A percentile compares a stretch with the other conserved stretches of the same genome.
Evolutionary conservation across 257 asterid species (phyloP).

Genomic region (Avicennia marina): DNA sequence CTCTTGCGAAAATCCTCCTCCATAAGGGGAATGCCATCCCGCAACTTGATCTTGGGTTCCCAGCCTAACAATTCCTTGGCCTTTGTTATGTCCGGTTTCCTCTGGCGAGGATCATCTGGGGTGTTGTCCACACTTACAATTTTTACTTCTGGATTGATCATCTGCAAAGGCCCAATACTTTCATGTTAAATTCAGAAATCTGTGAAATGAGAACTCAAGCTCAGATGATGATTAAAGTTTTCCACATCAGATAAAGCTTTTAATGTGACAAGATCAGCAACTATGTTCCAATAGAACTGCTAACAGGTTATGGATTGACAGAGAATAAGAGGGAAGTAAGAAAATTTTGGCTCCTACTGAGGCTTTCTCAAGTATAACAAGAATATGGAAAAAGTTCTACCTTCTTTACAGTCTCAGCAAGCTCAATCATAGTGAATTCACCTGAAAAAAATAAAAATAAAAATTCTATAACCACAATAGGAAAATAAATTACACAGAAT

Average conservation of each 20-base stretch:
- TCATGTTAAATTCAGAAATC: not conserved
- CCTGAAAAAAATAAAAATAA: slow-evolving; percentile 23
- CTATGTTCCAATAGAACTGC: too few species aligned
- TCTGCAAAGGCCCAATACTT: slow-evolving; percentile 24
- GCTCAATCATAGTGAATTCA: slow-evolving; percentile 74
- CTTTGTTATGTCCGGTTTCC: slow-evolving; percentile 66
- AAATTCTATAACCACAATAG: not conserved
- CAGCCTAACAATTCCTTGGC: slow-evolving; percentile 54
- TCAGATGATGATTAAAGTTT: too few species aligned
- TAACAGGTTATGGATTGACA: too few species aligned
- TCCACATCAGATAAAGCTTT: too few species aligned
- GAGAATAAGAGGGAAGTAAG: too few species aligned
- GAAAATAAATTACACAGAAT: not conserved
- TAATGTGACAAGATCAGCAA: too few species aligned
- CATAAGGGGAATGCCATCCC: slow-evolving; percentile 65
- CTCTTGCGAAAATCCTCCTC: slow-evolving; percentile 65
- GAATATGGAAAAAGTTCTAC: slow-evolving; percentile 16
- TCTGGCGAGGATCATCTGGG: slow-evolving; percentile 70
- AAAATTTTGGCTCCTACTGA: not conserved
- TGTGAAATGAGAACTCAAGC: too few species aligned
- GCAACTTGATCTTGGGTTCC: slow-evolving; percentile 59
- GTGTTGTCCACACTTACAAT: slow-evolving; percentile 53
- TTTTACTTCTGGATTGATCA: slow-evolving; percentile 47
- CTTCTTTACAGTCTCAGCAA: slow-evolving; percentile 73
- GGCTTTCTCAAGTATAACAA: not conserved